Conservation (phyloP, 2,329 filamentous ascomycete genomes). For the Penicillium janthinellum region DNA sequence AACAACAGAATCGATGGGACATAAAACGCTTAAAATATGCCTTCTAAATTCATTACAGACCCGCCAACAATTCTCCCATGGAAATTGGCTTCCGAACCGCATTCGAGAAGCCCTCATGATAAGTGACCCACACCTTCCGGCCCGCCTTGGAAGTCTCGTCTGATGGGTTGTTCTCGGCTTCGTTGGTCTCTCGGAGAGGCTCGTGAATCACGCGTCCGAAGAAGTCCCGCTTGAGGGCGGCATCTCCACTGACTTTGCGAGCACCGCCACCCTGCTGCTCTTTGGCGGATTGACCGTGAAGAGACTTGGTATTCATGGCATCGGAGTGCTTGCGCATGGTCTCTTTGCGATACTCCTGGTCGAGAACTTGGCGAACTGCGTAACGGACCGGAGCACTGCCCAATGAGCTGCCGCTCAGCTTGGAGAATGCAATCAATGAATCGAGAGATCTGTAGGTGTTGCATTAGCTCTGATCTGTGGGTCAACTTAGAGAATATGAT, state of each 20-base stretch:
- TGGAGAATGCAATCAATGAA: conserved; percentile 66
- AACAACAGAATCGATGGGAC: neutral
- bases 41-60: conserved; percentile 27
- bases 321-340: conserved; percentile 66
- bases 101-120: conserved; percentile 88
- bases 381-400: conserved; percentile 78
- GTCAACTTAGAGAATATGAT: neutral
- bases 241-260: conserved; percentile 32
- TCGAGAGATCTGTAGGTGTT: conserved; percentile 64
- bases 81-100: conserved; percentile 87
- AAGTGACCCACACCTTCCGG: conserved; percentile 80
- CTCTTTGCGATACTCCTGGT: conserved; percentile 82
- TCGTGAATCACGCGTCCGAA: conserved; percentile 72
- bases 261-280: conserved; percentile 38
- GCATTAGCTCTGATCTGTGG: conserved; percentile 8
- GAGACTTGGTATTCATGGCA: conserved; percentile 46
- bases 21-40: conserved; percentile 10
- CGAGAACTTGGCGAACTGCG: conserved; percentile 87
- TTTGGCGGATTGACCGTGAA: conserved; percentile 30
- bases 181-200: conserved; percentile 43
- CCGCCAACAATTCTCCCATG: conserved; percentile 71
- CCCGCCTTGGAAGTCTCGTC: conserved; percentile 45
- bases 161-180: conserved; percentile 36
- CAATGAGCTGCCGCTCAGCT: conserved; percentile 44
- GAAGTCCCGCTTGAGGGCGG: conserved; percentile 72